Percentiles rank a stretch among this genome's conserved stretches.
These are phyloP conservation scores for Scheffersomyces illinoinensis DNA, from an alignment of 1,139 yeast species.

Conservation along the genomic window DNA sequence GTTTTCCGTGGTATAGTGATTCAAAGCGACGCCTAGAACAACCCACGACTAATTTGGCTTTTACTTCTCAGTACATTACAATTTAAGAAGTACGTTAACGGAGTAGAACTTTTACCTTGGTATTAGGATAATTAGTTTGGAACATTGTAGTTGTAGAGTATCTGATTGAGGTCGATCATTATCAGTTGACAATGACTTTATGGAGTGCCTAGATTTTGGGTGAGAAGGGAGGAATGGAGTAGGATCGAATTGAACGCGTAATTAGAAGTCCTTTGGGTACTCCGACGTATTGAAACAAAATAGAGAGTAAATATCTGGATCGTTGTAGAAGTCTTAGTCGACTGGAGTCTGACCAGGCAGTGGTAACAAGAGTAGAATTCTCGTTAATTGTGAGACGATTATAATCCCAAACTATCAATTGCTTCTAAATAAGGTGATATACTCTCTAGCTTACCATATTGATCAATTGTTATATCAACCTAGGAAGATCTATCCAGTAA, in stretches of 20 bases:
- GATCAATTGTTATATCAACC: too few relatives aligned
- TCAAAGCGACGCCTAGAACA: conserved; percentile 71
- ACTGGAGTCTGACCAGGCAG: background rate
- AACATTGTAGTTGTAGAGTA: conserved; percentile 14
- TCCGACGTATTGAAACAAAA: background rate
- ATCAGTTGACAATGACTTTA: background rate
- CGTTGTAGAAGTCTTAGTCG: background rate
- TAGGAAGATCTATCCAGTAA: too few relatives aligned
- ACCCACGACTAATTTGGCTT: conserved; percentile 30
- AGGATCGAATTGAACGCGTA: background rate
- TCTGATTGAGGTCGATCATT: background rate
- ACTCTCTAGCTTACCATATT: background rate
- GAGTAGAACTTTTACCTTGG: conserved; percentile 19
- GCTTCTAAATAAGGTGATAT: background rate
- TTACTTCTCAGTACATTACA: conserved; percentile 17
- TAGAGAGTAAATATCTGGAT: background rate
- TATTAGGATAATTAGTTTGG: conserved; percentile 29
- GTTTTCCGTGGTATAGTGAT: conserved; percentile 55
- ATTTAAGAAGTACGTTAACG: conserved; percentile 12
- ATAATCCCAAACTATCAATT: background rate
- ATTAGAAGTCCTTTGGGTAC: background rate
- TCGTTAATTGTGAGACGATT: background rate
- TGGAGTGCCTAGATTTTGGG: too few relatives aligned
- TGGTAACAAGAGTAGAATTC: too few relatives aligned
- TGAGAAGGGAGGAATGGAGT: background rate